phyloP scores from a whole-genome alignment of 2,329 filamentous ascomycete genomes.

The Fusarium sp. region DNA sequence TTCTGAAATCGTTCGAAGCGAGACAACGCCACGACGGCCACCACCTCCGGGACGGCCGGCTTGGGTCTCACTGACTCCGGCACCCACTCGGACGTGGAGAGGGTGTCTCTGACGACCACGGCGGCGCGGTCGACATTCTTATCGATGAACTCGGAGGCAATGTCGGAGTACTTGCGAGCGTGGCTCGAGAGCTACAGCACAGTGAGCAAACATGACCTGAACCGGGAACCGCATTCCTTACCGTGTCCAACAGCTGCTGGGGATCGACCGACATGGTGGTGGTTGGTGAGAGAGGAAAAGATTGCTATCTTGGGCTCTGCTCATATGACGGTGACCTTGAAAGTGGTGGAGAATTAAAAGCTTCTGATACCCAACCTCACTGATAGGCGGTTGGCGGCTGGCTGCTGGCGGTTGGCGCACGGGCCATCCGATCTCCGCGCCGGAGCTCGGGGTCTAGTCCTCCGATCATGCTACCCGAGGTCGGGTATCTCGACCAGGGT shows the following conservation, averaged over 20 bases:
- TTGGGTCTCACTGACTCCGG: constrained; percentile 75
- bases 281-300: constrained; percentile 43
- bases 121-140: constrained; percentile 83
- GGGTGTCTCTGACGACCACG: constrained; percentile 74
- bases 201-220: constrained; percentile 21
- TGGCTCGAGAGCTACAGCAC: constrained; percentile 68
- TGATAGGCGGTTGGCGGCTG: constrained; percentile 17
- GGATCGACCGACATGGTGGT: constrained; percentile 81
- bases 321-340: constrained; percentile 51
- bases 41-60: constrained; percentile 60
- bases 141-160: constrained; percentile 85
- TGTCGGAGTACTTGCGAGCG: constrained; percentile 76
- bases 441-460: constrained; percentile 35
- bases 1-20: constrained; percentile 69
- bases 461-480: constrained; percentile 34
- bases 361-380: constrained; percentile 46
- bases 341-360: constrained; percentile 48
- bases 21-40: constrained; percentile 53
- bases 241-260: constrained; percentile 81
- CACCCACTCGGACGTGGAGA: constrained; percentile 78
- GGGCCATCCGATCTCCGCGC: constrained; percentile 41
- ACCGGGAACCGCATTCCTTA: constrained; percentile 59
- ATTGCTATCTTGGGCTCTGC: constrained; percentile 42
- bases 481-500: constrained; percentile 34
- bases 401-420: constrained; percentile 33